phyloP scores from a whole-genome alignment of 306 rosid species.

The Acmispon strigosus region DNA sequence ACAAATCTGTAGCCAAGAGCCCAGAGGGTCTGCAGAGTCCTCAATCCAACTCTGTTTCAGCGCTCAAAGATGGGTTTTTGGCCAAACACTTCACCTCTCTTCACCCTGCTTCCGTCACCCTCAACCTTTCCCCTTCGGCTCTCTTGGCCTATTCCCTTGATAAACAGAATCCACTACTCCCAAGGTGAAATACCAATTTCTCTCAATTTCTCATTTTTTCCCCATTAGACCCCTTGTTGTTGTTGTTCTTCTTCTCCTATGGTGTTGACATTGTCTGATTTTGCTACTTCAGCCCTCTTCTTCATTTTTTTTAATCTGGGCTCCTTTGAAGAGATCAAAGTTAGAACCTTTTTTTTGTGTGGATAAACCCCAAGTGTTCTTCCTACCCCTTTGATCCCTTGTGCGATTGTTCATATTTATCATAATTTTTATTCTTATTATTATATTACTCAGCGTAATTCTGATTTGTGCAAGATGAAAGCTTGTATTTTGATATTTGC shows the following conservation, averaged over 20 bases:
- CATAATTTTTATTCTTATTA: neutral
- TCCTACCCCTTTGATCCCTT: neutral
- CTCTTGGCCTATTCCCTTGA: conserved; percentile 49
- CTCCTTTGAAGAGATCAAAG: neutral
- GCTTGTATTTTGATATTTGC: neutral
- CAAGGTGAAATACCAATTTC: conserved; percentile 41
- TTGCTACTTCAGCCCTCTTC: neutral
- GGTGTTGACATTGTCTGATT: neutral
- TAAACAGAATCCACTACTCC: conserved; percentile 58
- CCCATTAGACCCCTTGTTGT: neutral
- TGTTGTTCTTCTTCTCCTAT: no score
- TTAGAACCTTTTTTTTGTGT: neutral
- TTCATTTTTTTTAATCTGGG: conserved; percentile 5
- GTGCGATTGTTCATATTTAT: neutral
- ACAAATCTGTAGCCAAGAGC: conserved; percentile 67
- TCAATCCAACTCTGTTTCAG: conserved; percentile 38
- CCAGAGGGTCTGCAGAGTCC: conserved; percentile 68
- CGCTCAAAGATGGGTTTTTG: conserved; percentile 61
- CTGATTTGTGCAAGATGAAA: neutral
- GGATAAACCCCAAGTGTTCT: neutral
- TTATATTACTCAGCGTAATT: no score
- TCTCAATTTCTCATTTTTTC: neutral
- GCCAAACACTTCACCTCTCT: conserved; percentile 50
- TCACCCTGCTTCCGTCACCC: conserved; percentile 53
- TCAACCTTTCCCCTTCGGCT: conserved; percentile 51